phyloP scores from a whole-genome alignment of 768 basidiomycete genomes.

The Lentinula edodes region DNA sequence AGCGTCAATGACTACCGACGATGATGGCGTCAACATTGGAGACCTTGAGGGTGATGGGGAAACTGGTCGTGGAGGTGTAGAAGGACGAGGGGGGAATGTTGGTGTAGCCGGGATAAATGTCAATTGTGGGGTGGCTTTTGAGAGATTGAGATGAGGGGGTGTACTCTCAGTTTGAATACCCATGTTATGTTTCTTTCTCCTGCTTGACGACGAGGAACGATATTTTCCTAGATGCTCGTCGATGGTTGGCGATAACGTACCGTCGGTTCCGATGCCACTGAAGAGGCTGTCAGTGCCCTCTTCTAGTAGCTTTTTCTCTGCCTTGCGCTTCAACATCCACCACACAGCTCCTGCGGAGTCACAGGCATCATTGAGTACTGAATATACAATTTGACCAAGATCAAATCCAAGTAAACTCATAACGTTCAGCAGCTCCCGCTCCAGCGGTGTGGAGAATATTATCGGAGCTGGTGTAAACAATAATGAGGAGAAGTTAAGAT shows the following conservation, averaged over 20 bases:
- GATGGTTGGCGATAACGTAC: constrained; percentile 9
- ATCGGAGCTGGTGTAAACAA: constrained; percentile 65
- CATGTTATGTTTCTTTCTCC: constrained; percentile 15
- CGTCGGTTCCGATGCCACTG: constrained; percentile 5
- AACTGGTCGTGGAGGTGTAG: constrained; percentile 50
- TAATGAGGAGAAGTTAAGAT: constrained; percentile 56
- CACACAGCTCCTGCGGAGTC: constrained; percentile 87
- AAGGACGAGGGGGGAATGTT: constrained; percentile 39
- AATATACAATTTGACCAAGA: constrained; percentile 92
- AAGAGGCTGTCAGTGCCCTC: constrained; percentile 15
- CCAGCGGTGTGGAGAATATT: constrained; percentile 82
- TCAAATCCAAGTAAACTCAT: constrained; percentile 82
- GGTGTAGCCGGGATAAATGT: constrained; percentile 78
- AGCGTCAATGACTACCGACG: constrained; percentile 36
- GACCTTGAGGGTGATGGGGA: constrained; percentile 36
- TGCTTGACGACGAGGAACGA: constrained; percentile 11
- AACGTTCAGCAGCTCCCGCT: constrained; percentile 72
- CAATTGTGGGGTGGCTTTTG: constrained; percentile 51
- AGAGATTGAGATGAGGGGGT: constrained; percentile 21
- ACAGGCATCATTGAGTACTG: constrained; percentile 87
- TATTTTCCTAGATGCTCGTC: constrained; percentile 16
- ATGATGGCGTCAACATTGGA: constrained; percentile 53
- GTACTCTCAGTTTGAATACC: constrained; percentile 24
- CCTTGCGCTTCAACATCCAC: constrained; percentile 92
- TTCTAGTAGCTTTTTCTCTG: constrained; percentile 49